phyloP scores from a whole-genome alignment of 208 protist species.

The Trichomonas tenax region DNA sequence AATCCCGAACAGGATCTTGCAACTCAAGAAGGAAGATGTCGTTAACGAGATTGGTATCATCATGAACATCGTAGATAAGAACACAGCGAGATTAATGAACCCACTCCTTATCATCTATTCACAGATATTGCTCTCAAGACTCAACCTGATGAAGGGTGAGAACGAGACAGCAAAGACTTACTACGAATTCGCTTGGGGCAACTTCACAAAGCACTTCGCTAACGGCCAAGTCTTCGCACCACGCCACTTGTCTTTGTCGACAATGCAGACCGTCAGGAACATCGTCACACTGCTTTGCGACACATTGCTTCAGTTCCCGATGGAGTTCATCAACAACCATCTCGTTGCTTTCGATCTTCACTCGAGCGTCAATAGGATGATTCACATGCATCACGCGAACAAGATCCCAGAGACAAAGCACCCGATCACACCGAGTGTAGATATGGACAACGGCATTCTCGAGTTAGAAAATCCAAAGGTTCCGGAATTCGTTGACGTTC shows the following conservation, averaged over 20 bases:
- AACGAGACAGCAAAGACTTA: neutral
- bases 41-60: neutral
- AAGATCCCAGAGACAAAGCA: no score
- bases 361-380: no score
- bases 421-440: neutral
- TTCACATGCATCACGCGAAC: neutral
- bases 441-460: neutral
- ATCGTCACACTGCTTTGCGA: neutral
- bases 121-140: neutral
- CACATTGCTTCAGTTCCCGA: neutral
- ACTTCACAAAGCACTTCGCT: neutral
- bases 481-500: neutral
- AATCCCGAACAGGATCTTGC: neutral
- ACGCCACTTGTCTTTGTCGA: neutral
- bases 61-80: neutral
- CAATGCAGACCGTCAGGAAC: neutral
- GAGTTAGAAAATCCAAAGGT: neutral
- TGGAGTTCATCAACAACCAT: neutral
- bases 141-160: neutral
- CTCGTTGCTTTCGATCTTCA: neutral
- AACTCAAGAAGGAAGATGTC: neutral
- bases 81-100: neutral
- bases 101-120: neutral
- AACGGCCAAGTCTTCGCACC: neutral
- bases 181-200: neutral